Percentiles rank a stretch among this genome's conserved stretches.
Evolutionary conservation across 2,329 filamentous ascomycete genomes (phyloP).

Genomic region (Clarireedia hainanense): DNA sequence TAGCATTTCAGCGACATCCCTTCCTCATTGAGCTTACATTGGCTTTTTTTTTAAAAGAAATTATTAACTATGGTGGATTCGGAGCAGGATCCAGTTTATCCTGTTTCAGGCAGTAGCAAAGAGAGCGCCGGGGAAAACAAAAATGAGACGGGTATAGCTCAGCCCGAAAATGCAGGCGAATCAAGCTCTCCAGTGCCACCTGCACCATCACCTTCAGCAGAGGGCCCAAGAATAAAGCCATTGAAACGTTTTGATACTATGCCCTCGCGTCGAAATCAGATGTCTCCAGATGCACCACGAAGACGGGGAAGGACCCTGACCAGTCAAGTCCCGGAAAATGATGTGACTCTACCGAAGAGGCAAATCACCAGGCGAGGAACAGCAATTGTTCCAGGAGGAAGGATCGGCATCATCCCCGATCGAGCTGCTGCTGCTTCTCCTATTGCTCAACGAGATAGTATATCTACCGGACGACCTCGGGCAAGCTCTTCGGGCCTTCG

Average conservation of each 20-base stretch:
- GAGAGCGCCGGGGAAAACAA: neutral
- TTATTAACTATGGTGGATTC: neutral
- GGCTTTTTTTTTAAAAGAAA: neutral
- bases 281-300: constrained; percentile 1
- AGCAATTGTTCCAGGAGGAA: neutral
- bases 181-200: neutral
- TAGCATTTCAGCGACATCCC: neutral
- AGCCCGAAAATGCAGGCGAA: neutral
- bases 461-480: neutral
- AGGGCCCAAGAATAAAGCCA: neutral
- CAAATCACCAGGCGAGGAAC: constrained; percentile 3
- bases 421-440: neutral
- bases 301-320: constrained; percentile 3
- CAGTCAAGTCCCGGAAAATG: neutral
- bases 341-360: neutral
- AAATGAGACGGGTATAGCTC: neutral
- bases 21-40: neutral
- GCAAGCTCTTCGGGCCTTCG: constrained; percentile 4
- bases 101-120: neutral
- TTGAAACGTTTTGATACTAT: constrained; percentile 6
- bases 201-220: neutral
- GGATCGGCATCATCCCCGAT: constrained; percentile 4
- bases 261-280: neutral
- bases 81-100: neutral
- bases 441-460: neutral